Evolutionary conservation across 2,329 filamentous ascomycete species (phyloP).

Genomic region (Verticillium isaacii): DNA sequence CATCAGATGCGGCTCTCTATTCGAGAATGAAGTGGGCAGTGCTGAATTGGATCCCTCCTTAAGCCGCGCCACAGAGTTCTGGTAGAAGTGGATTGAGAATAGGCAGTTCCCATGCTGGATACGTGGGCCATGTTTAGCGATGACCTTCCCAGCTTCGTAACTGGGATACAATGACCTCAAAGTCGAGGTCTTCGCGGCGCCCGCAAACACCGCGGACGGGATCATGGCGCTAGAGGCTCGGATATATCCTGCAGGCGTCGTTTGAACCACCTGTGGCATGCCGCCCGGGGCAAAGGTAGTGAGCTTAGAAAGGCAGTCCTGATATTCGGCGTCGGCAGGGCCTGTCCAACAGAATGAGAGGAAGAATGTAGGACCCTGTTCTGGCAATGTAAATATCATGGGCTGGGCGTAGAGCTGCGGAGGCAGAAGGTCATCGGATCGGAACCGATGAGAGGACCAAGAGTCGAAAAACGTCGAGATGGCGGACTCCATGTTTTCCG

Average conservation of each 20-base stretch:
- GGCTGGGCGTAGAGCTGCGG: conserved; percentile 20
- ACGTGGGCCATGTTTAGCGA: conserved; percentile 16
- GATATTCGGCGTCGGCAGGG: conserved; percentile 22
- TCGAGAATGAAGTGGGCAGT: conserved; percentile 18
- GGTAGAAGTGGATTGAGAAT: conserved; percentile 21
- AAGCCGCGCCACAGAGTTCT: conserved; percentile 14
- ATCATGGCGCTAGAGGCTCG: conserved; percentile 14
- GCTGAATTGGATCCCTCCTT: too few relatives aligned
- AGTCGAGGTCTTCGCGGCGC: conserved; percentile 15
- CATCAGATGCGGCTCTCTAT: conserved; percentile 25
- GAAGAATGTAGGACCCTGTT: conserved; percentile 19
- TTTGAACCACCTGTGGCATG: conserved; percentile 19
- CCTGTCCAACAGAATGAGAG: conserved; percentile 26
- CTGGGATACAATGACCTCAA: conserved; percentile 16
- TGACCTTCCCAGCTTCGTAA: conserved; percentile 16
- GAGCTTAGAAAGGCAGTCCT: conserved; percentile 21
- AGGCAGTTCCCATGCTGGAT: conserved; percentile 17
- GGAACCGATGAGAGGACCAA: conserved; percentile 14
- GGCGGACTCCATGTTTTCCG: conserved; percentile 19
- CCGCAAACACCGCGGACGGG: conserved; percentile 14
- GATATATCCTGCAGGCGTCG: conserved; percentile 15
- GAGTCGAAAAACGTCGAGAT: conserved; percentile 12
- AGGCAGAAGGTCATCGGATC: conserved; percentile 6
- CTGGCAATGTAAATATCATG: conserved; percentile 22
- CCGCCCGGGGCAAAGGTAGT: conserved; percentile 18